These are phyloP conservation scores for Sphagnum contortum DNA, from an alignment of 225 moss, liverwort and hornwort genomes.

Conservation along the genomic window DNA sequence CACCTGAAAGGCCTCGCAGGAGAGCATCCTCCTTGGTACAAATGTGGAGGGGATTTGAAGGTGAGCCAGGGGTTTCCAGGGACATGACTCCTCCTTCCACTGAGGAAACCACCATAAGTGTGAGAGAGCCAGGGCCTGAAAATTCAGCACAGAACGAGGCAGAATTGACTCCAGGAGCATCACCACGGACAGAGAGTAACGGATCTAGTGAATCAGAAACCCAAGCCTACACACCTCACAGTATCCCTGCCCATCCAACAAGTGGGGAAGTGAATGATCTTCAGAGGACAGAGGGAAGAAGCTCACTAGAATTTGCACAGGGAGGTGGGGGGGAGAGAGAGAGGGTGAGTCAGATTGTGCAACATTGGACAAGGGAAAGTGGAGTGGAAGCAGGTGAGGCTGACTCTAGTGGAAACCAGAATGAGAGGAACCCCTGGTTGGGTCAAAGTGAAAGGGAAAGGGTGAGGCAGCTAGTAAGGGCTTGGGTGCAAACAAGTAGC, in stretches of 20 bases:
- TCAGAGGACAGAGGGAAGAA: not conserved
- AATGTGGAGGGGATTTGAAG: conserved; percentile 67
- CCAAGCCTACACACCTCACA: too few species aligned
- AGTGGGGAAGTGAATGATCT: too few species aligned
- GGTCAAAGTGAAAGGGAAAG: conserved; percentile 61
- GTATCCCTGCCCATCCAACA: too few species aligned
- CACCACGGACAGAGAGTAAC: conserved; percentile 12
- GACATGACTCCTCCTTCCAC: conserved; percentile 8
- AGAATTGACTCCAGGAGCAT: conserved; percentile 8
- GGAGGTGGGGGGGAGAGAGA: conserved; percentile 51
- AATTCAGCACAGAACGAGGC: conserved; percentile 6
- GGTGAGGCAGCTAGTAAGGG: conserved; percentile 57
- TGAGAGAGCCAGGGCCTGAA: not conserved
- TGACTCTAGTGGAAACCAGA: conserved; percentile 18
- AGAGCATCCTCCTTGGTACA: conserved; percentile 56
- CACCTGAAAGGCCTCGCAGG: conserved; percentile 46
- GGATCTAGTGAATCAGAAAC: conserved; percentile 5
- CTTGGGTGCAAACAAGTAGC: conserved; percentile 57
- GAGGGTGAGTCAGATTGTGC: conserved; percentile 59
- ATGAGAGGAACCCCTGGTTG: conserved; percentile 47
- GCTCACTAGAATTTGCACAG: conserved; percentile 2
- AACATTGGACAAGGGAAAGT: conserved; percentile 56
- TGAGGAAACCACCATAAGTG: conserved; percentile 3
- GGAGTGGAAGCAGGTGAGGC: conserved; percentile 32
- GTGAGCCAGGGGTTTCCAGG: conserved; percentile 27